Base-by-base conservation (phyloP, 148 eudicot genomes). In the Pouteria glomerata region DNA sequence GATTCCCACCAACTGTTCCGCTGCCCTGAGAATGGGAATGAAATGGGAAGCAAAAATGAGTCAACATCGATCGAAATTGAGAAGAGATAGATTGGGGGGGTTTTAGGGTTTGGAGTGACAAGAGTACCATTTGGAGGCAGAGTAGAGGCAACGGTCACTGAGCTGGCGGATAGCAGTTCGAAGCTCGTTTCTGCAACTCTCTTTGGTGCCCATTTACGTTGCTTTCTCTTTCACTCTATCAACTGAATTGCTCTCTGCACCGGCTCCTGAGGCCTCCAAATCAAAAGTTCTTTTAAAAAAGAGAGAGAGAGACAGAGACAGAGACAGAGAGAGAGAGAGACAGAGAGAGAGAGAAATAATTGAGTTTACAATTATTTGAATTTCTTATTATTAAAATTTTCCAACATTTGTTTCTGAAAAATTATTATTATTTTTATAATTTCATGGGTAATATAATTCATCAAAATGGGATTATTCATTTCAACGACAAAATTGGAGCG, bases 1-100 rank as follows among this genome's bases (percentile, higher is more conserved):
- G 66, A 96, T 96, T 31, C 97, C 97, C 80, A 92, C 83, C 58
- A 96, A 79, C 57, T 90, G 99, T 71, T 96, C 99, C 59, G 92
- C 94, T 70, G 97, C 97, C 99, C 99, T 96, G 64, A 13, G 33
- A 66, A 71, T 23, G 7, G 30, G 23, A 74, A 74, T 18, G 26
- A 68, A 68, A 50, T 24, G 10, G 61, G 16, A 57, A 29, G 61
- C 19, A 3, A 16, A 57, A 57, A 57, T 29, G 34, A 57, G 6
- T 24, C 12, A 8, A 21, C 1, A 4, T 2, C 13, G n/a, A 55
- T 8, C 30, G 2, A 55, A 11, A 2, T 8, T 7, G 0, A 10
- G 30, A 24, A 24, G 48, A 11, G 14, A 1, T 10, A 15, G 18
- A 14, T 16, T 23, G 33, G 31, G 12, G 26, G 39, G 56, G 42